phyloP scores from a whole-genome alignment of 768 basidiomycete species.

The Boletus vermiculosoides region DNA sequence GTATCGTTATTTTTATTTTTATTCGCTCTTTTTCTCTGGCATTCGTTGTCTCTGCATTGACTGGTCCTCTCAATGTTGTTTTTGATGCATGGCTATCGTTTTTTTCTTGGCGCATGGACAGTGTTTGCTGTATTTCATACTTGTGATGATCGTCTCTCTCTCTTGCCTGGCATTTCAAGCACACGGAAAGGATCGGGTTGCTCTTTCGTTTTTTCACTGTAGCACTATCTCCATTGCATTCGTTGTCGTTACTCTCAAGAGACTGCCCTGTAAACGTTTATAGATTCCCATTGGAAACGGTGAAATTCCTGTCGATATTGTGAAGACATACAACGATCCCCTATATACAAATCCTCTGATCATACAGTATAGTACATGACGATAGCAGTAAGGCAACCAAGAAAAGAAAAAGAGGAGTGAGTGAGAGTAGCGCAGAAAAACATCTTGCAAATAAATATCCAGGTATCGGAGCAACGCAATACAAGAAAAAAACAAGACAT shows the following conservation, averaged over 20 bases:
- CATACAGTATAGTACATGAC: background rate
- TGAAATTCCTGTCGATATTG: background rate
- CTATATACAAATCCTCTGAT: background rate
- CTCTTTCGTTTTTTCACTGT: background rate
- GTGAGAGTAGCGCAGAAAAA: background rate
- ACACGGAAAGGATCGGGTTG: background rate
- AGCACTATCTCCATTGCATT: background rate
- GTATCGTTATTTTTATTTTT: background rate
- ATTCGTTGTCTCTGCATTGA: background rate
- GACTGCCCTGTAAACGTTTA: no score
- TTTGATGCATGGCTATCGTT: conserved; percentile 4
- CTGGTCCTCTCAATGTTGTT: background rate
- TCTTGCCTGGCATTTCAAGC: background rate
- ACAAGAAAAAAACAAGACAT: background rate
- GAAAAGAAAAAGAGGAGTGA: background rate
- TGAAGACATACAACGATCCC: background rate
- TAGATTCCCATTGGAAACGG: no score
- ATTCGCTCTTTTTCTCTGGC: background rate
- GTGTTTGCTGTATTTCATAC: conserved; percentile 1
- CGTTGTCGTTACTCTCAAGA: background rate
- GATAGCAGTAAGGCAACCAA: background rate
- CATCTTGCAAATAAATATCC: background rate
- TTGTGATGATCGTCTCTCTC: background rate
- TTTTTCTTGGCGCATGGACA: conserved; percentile 7
- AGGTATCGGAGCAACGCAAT: conserved; percentile 2